Evolutionary conservation across 2,329 filamentous ascomycete species (phyloP).

Genomic region (Venturia pyrina): DNA sequence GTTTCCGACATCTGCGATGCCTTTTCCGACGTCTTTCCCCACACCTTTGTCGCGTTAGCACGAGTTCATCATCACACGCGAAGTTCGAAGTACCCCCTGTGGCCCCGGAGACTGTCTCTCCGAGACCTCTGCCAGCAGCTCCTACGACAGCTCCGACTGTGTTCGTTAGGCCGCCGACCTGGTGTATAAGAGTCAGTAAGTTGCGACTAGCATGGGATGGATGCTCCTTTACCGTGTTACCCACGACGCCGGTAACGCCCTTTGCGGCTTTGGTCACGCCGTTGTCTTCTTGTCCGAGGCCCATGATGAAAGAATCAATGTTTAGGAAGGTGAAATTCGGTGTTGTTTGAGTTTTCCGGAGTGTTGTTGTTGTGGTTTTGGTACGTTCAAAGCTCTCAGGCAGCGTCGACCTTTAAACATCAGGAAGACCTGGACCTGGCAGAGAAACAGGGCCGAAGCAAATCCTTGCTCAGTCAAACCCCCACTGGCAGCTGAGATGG

Average conservation of each 20-base stretch:
- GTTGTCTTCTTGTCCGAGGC: slow-evolving; percentile 4
- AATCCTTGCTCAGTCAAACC: not conserved
- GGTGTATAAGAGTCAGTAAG: not conserved
- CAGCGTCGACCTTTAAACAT: not conserved
- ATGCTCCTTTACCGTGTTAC: not conserved
- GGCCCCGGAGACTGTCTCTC: slow-evolving; percentile 44
- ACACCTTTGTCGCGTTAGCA: slow-evolving; percentile 18
- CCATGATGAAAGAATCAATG: not conserved
- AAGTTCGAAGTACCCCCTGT: slow-evolving; percentile 31
- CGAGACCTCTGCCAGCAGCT: slow-evolving; percentile 47
- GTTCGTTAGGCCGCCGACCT: slow-evolving; percentile 12
- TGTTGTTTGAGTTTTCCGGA: not conserved
- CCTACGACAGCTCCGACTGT: slow-evolving; percentile 19
- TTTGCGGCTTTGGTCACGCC: slow-evolving; percentile 6
- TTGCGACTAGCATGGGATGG: not conserved
- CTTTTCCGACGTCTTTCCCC: slow-evolving; percentile 47
- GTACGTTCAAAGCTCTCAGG: not conserved
- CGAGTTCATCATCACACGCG: not conserved
- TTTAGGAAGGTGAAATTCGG: not conserved
- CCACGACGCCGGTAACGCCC: not conserved
- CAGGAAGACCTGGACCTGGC: not conserved
- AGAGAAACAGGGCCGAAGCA: not conserved
- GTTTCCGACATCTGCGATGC: slow-evolving; percentile 41
- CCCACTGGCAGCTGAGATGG: too few relatives aligned
- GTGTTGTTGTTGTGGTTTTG: not conserved